Base-by-base conservation (phyloP, 163 green algal species). In the Trebouxiophyceae sp. region DNA sequence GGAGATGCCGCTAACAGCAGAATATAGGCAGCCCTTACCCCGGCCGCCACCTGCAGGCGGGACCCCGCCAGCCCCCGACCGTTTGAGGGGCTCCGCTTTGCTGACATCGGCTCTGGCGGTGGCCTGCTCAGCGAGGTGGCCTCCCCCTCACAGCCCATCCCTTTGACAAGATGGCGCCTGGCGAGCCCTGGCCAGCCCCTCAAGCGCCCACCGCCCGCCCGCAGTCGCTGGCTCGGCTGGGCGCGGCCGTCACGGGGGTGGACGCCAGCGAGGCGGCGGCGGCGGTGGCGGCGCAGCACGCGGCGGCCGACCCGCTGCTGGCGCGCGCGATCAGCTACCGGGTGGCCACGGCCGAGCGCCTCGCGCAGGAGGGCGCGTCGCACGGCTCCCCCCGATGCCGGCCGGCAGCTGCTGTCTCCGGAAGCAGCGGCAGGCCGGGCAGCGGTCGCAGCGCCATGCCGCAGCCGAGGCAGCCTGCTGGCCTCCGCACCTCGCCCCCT, bases 71-170 rank as follows among this genome's bases (percentile, higher is more conserved):
- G n/a, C n/a, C n/a, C n/a, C n/a, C n/a, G 73, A 26, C 87, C 87
- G 0, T 67, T 96, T 4, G 30, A 61, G 28, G 84, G 81, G 4
- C 68, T 94, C 22, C 60, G 57, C 0, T 66, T 95, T 39, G 68
- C 96, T 54, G 92, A 97, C 69, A 89, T 97, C n/a, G 92, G 92
- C 26, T 97, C 90, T 72, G 92, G 92, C 5, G 91, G 90, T 16
- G 92, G 92, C 24, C 82, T 98, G 31, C 74, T 98, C 24, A 60
- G 69, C 19, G 92, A 97, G 72, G 72, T 76, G 23, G 4, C 31
- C 29, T 4, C 31, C 24, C 39, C 62, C 26, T 63, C 6, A 45
- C 20, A 19, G 12, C n/a, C 28, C 23, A 44, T 31, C 23, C 23
- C 27, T 63, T 45, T 46, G 57, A 63, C 16, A 39, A 26, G 6